Evolutionary conservation across 148 eudicot species (phyloP).

Genomic region (Camellia japonica): DNA sequence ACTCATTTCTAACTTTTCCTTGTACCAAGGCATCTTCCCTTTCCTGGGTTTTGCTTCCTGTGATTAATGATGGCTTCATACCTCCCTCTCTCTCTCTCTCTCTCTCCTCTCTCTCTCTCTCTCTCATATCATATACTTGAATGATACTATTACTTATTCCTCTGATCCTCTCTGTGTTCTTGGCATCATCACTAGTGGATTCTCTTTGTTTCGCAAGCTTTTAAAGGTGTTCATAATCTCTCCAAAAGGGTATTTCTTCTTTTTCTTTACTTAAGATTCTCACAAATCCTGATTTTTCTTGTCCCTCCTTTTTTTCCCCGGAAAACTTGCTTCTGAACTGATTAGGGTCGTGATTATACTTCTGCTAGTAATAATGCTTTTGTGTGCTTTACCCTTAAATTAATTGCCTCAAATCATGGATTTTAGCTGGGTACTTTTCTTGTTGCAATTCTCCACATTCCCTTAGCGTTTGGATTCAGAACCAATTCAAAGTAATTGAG

Average conservation of each 20-base stretch:
- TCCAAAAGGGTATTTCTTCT: slow-evolving; percentile 6
- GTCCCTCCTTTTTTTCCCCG: neutral
- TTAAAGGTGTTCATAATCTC: neutral
- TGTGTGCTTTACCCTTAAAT: neutral
- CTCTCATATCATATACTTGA: neutral
- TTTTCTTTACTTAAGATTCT: neutral
- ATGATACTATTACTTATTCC: neutral
- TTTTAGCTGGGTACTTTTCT: neutral
- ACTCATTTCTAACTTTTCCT: too few relatives aligned
- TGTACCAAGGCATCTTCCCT: too few relatives aligned
- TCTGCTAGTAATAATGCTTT: neutral
- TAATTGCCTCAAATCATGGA: neutral
- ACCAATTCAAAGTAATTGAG: neutral
- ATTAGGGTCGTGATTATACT: neutral
- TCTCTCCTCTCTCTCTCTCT: neutral
- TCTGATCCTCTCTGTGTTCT: neutral
- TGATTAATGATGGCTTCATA: neutral
- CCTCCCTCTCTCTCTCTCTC: neutral
- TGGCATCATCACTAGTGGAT: neutral
- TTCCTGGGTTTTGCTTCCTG: too few relatives aligned
- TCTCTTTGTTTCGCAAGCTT: slow-evolving; percentile 2
- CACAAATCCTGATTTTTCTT: neutral
- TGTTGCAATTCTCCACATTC: neutral
- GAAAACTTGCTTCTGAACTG: neutral
- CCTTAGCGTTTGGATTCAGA: neutral